phyloP scores from a whole-genome alignment of 192 early-diverging fungal genomes.

The Helicostylum pulchrum region DNA sequence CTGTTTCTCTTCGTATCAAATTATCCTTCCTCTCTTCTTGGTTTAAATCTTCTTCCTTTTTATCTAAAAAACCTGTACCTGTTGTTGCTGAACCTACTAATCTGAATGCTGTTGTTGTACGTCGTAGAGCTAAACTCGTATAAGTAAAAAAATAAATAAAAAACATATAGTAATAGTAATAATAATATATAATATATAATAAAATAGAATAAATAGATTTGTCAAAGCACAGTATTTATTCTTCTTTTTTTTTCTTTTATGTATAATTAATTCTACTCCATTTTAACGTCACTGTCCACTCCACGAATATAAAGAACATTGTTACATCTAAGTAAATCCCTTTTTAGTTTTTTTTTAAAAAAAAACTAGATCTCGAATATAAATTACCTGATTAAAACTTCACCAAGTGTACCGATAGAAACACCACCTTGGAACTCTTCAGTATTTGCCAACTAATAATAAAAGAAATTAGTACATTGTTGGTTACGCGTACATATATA shows the following conservation, averaged over 20 bases:
- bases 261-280: conserved; percentile 8
- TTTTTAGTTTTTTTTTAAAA: too few species aligned
- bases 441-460: conserved; percentile 81
- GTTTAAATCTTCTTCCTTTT: neutral
- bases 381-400: conserved; percentile 80
- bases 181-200: neutral
- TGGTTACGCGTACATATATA: neutral
- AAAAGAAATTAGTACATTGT: neutral
- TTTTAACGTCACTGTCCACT: conserved; percentile 49
- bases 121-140: neutral
- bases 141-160: too few species aligned
- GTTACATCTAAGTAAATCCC: conserved; percentile 65
- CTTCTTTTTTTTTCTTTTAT: conserved; percentile 5
- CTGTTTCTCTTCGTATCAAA: conserved; percentile 22
- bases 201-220: too few species aligned
- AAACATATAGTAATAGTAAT: neutral
- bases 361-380: neutral
- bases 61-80: neutral
- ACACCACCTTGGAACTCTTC: conserved; percentile 95
- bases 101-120: conserved; percentile 5
- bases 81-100: neutral
- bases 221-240: neutral
- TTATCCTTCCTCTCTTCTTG: conserved; percentile 14
- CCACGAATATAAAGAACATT: conserved; percentile 81
- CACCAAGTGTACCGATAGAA: conserved; percentile 82